Evolutionary conservation across 2,329 filamentous ascomycete species (phyloP).

Genomic region (Nannizziopsis arthrosporioides): DNA sequence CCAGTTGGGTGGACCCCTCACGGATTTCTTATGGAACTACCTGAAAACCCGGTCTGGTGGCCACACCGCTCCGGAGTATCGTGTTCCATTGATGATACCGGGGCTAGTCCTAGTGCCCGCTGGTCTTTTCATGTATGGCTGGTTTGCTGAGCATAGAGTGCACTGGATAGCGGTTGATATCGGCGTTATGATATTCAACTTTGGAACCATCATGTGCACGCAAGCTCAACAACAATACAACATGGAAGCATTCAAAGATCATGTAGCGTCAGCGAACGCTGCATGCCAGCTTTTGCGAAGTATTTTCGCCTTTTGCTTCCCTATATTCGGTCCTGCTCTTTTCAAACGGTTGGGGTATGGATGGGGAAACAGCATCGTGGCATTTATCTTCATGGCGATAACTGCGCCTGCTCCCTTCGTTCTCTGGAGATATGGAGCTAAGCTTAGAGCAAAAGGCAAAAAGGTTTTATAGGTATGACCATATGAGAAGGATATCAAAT

Average conservation of each 20-base stretch:
- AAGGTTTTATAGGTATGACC: background rate
- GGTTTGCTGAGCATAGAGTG: conserved; percentile 22
- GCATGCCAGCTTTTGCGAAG: conserved; percentile 33
- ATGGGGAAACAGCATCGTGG: conserved; percentile 51
- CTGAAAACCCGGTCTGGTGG: conserved; percentile 18
- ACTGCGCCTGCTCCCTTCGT: conserved; percentile 34
- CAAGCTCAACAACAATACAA: conserved; percentile 21
- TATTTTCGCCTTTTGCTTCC: conserved; percentile 30
- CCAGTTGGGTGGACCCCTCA: conserved; percentile 7
- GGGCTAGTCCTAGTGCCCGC: conserved; percentile 10
- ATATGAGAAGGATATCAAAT: no score
- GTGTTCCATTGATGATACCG: conserved; percentile 12
- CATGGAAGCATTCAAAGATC: conserved; percentile 22
- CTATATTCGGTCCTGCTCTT: conserved; percentile 16
- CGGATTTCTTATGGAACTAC: conserved; percentile 14
- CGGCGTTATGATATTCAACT: conserved; percentile 39
- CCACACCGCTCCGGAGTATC: conserved; percentile 25
- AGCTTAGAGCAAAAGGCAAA: background rate
- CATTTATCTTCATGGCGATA: conserved; percentile 29
- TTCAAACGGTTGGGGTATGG: conserved; percentile 34
- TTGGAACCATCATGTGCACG: conserved; percentile 14
- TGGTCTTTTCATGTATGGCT: conserved; percentile 18
- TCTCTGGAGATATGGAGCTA: conserved; percentile 16
- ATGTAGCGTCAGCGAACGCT: conserved; percentile 33
- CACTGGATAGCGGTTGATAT: conserved; percentile 41